Conservation (phyloP, 306 rosid species). For the Leucaena leucocephala region DNA sequence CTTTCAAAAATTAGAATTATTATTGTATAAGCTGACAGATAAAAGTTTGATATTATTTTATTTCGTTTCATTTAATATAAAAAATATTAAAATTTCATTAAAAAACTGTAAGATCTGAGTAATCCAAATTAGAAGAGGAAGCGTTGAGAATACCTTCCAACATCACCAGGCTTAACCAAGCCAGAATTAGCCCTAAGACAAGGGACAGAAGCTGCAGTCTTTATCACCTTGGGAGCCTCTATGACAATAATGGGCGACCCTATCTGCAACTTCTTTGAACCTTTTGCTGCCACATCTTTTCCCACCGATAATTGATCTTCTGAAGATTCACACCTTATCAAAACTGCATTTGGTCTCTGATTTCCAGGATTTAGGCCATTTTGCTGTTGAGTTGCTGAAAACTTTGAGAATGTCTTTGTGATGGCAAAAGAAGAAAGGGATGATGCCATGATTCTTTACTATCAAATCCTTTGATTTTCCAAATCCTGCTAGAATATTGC, state of each 20-base stretch:
- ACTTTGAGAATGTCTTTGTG: slow-evolving; percentile 38
- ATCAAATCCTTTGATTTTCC: not conserved
- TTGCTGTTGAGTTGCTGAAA: slow-evolving; percentile 15
- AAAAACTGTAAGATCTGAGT: not conserved
- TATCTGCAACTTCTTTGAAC: slow-evolving; percentile 55
- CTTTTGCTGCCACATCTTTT: slow-evolving; percentile 22
- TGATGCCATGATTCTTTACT: slow-evolving; percentile 34
- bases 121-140: not conserved
- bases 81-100: not conserved
- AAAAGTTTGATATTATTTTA: not conserved
- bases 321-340: slow-evolving; percentile 49
- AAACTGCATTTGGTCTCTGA: slow-evolving; percentile 25
- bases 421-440: slow-evolving; percentile 35
- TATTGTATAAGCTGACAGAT: too few relatives aligned
- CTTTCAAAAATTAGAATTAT: too few relatives aligned
- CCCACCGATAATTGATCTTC: slow-evolving; percentile 45
- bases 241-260: slow-evolving; percentile 76
- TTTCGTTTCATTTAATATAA: not conserved
- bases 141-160: slow-evolving; percentile 61
- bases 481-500: not conserved
- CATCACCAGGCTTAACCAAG: slow-evolving; percentile 78
- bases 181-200: slow-evolving; percentile 74
- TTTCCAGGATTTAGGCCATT: slow-evolving; percentile 12
- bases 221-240: slow-evolving; percentile 79
- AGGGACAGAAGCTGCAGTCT: slow-evolving; percentile 74